A percentile compares a stretch with the other conserved stretches of the same genome.
phyloP scores from a whole-genome alignment of 176 grass and related monocot species.

The Zizania latifolia region DNA sequence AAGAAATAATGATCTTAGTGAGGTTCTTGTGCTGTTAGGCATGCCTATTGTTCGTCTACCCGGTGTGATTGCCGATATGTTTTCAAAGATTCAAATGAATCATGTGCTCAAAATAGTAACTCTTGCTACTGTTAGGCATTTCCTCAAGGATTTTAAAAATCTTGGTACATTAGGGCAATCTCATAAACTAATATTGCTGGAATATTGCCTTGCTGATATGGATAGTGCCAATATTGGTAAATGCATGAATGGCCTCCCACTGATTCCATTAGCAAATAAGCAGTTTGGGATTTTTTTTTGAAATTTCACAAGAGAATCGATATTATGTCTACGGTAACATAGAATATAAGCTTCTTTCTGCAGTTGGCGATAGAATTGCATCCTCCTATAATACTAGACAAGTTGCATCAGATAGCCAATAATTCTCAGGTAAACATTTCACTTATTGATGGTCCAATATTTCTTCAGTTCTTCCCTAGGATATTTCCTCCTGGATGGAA shows the following conservation, averaged over 20 bases:
- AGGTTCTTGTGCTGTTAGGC: conserved; percentile 56
- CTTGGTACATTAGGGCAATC: conserved; percentile 45
- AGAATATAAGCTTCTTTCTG: too few species aligned
- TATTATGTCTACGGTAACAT: conserved; percentile 68
- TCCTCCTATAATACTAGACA: conserved; percentile 49
- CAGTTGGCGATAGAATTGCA: conserved; percentile 62
- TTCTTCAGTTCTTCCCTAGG: too few species aligned
- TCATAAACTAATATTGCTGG: conserved; percentile 67
- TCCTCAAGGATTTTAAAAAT: conserved; percentile 50
- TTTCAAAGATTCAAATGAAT: conserved; percentile 49
- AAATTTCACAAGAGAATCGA: conserved; percentile 28
- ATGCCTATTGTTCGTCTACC: conserved; percentile 62
- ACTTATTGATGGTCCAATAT: too few species aligned
- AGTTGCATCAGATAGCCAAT: conserved; percentile 59
- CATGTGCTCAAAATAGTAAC: too few species aligned
- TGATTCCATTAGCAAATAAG: conserved; percentile 77
- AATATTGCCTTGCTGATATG: conserved; percentile 75
- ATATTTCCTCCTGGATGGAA: too few species aligned
- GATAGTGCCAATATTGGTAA: too few species aligned
- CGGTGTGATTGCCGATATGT: conserved; percentile 48
- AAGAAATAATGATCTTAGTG: too few species aligned
- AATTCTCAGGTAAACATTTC: conserved; percentile 52
- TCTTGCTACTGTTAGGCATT: conserved; percentile 60
- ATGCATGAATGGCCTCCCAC: too few species aligned
- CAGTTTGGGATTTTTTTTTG: conserved; percentile 64